phyloP scores from a whole-genome alignment of 2,329 filamentous ascomycete genomes.

The Aspergillus vadensis region DNA sequence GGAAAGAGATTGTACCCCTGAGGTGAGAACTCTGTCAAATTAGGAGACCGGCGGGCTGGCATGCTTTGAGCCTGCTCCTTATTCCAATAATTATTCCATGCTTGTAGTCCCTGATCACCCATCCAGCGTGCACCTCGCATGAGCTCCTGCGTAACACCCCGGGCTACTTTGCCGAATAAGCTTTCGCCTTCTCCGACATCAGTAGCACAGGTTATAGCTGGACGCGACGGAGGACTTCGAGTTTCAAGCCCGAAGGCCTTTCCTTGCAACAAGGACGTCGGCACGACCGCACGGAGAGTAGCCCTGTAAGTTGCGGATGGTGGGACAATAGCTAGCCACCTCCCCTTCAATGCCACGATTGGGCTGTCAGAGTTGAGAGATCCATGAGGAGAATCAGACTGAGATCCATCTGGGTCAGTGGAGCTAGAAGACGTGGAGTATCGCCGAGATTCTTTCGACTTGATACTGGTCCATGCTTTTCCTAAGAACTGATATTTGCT shows the following conservation, averaged over 20 bases:
- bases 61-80: slow-evolving; percentile 40
- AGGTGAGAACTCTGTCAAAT: slow-evolving; percentile 31
- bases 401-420: slow-evolving; percentile 47
- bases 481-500: slow-evolving; percentile 67
- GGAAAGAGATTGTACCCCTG: slow-evolving; percentile 45
- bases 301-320: slow-evolving; percentile 42
- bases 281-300: slow-evolving; percentile 47
- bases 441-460: slow-evolving; percentile 52
- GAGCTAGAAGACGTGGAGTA: slow-evolving; percentile 51
- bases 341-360: slow-evolving; percentile 47
- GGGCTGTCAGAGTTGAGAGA: slow-evolving; percentile 36
- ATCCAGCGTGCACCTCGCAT: slow-evolving; percentile 53
- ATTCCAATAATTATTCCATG: slow-evolving; percentile 55
- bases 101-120: slow-evolving; percentile 52
- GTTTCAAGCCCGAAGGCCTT: slow-evolving; percentile 46
- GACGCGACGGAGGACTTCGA: slow-evolving; percentile 45
- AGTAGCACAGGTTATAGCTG: slow-evolving; percentile 46
- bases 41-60: slow-evolving; percentile 33
- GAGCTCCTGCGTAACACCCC: slow-evolving; percentile 53
- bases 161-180: slow-evolving; percentile 50
- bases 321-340: slow-evolving; percentile 51
- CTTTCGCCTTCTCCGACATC: slow-evolving; percentile 52
- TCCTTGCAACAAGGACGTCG: slow-evolving; percentile 34
- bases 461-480: slow-evolving; percentile 89
- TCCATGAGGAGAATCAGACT: slow-evolving; percentile 40